Conservation (phyloP, 2,329 filamentous ascomycete species). For the Fusarium sp. region DNA sequence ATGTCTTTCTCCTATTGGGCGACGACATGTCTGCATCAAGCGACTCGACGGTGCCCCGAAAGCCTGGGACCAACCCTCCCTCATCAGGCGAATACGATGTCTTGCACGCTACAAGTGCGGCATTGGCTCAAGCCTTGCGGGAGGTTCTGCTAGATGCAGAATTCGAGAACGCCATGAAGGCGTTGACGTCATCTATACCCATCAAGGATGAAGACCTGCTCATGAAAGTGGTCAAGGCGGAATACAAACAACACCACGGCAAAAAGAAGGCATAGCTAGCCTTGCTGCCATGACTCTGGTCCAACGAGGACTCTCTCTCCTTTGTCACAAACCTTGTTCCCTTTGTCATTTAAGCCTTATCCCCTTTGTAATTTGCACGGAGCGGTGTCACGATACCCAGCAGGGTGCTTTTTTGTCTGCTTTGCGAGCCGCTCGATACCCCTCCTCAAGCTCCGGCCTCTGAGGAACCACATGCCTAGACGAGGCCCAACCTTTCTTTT, state of each 20-base stretch:
- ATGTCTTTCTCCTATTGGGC: conserved; percentile 95
- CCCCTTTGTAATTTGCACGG: conserved; percentile 32
- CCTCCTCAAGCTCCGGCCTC: conserved; percentile 36
- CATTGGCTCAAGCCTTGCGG: conserved; percentile 88
- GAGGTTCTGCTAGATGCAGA: conserved; percentile 92
- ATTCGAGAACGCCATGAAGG: conserved; percentile 98
- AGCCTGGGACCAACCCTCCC: conserved; percentile 29
- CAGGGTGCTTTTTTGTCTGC: conserved; percentile 31
- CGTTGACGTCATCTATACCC: conserved; percentile 91
- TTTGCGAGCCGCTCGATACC: conserved; percentile 41
- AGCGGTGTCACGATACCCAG: conserved; percentile 38
- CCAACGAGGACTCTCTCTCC: conserved; percentile 31
- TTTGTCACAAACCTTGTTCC: conserved; percentile 15
- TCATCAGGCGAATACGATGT: conserved; percentile 75
- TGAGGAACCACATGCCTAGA: conserved; percentile 40
- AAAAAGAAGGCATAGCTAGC: conserved; percentile 55
- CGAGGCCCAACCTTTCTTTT: conserved; percentile 36
- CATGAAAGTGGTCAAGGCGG: conserved; percentile 88
- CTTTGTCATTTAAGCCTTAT: conserved; percentile 23
- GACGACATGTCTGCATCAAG: conserved; percentile 22
- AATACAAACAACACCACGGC: conserved; percentile 77
- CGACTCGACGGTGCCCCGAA: conserved; percentile 25
- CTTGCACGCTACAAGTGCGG: conserved; percentile 88
- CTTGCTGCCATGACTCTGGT: conserved; percentile 40
- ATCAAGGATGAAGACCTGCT: conserved; percentile 93